Percentiles rank a stretch among this genome's conserved stretches.
phyloP scores from a whole-genome alignment of 768 basidiomycete species.

The Xanthoconium purpureum region DNA sequence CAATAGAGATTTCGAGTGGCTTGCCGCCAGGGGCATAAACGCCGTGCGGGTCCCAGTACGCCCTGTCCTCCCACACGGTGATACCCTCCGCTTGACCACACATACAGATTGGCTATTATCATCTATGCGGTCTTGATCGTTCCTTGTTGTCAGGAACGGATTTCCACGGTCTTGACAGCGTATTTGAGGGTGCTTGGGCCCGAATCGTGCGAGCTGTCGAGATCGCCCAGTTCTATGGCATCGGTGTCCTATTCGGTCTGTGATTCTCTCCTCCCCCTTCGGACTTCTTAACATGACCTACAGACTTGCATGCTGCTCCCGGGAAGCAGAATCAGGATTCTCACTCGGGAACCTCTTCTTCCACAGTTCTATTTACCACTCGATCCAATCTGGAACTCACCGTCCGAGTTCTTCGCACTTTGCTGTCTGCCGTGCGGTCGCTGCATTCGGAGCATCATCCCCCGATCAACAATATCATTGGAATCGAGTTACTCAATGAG shows the following conservation, averaged over 20 bases:
- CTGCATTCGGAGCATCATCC: conserved; percentile 50
- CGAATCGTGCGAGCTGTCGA: conserved; percentile 59
- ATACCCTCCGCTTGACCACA: background rate
- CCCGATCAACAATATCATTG: conserved; percentile 46
- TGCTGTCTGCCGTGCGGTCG: conserved; percentile 36
- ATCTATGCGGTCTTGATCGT: conserved; percentile 56
- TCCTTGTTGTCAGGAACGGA: conserved; percentile 63
- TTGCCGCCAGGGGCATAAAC: conserved; percentile 52
- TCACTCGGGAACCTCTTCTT: conserved; percentile 60
- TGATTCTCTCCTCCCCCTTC: background rate
- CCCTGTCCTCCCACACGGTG: conserved; percentile 38
- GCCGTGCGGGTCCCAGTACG: conserved; percentile 61
- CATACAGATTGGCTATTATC: conserved; percentile 69
- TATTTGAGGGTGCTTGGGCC: conserved; percentile 66
- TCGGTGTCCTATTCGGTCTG: conserved; percentile 75
- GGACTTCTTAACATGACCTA: conserved; percentile 19
- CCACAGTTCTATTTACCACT: conserved; percentile 47
- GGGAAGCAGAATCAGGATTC: conserved; percentile 72
- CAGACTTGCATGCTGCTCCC: conserved; percentile 73
- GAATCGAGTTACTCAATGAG: conserved; percentile 60
- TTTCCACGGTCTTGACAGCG: conserved; percentile 47
- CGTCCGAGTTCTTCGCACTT: conserved; percentile 43
- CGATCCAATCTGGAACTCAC: conserved; percentile 45
- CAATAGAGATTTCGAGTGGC: conserved; percentile 53
- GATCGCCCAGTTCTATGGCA: conserved; percentile 49